phyloP scores from a whole-genome alignment of 1,284 basidiomycete species.

The Irpex lacteus region DNA sequence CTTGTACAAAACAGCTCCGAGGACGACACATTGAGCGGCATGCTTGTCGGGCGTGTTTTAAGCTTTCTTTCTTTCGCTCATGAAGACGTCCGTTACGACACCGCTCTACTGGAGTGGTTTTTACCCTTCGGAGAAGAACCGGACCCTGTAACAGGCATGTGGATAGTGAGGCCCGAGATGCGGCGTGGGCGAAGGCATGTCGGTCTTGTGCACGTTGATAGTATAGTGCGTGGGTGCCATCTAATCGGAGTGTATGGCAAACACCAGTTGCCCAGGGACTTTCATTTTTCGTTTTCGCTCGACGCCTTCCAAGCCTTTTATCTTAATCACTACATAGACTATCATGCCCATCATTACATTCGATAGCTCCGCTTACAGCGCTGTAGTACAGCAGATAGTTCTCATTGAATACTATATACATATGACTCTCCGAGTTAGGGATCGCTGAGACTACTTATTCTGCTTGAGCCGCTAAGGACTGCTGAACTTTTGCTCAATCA shows the following conservation, averaged over 20 bases:
- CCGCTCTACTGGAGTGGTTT: slow-evolving; percentile 30
- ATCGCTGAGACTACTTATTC: no score
- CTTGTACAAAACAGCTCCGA: background rate
- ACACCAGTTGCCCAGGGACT: background rate
- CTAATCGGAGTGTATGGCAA: slow-evolving; percentile 3
- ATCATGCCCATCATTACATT: slow-evolving; percentile 7
- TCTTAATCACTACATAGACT: slow-evolving; percentile 13
- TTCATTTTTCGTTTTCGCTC: background rate
- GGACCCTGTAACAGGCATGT: slow-evolving; percentile 29
- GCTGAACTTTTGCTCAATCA: no score
- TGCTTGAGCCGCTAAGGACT: no score
- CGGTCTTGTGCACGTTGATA: slow-evolving; percentile 1
- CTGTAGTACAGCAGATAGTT: no score
- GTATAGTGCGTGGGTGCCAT: slow-evolving; percentile 8
- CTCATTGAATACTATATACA: no score
- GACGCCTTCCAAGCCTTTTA: slow-evolving; percentile 12
- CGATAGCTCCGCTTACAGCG: no score
- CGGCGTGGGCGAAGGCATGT: background rate
- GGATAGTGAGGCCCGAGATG: slow-evolving; percentile 28
- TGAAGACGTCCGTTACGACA: slow-evolving; percentile 15
- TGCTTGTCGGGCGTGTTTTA: background rate
- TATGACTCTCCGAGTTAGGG: no score
- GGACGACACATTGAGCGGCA: background rate
- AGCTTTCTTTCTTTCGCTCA: slow-evolving; percentile 11
- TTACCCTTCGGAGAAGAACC: slow-evolving; percentile 15